Evolutionary conservation across 1,139 yeast genomes (phyloP), one percentile per base, ranked within the genome.

Genomic region (Debaryomyces subglobosus): DNA sequence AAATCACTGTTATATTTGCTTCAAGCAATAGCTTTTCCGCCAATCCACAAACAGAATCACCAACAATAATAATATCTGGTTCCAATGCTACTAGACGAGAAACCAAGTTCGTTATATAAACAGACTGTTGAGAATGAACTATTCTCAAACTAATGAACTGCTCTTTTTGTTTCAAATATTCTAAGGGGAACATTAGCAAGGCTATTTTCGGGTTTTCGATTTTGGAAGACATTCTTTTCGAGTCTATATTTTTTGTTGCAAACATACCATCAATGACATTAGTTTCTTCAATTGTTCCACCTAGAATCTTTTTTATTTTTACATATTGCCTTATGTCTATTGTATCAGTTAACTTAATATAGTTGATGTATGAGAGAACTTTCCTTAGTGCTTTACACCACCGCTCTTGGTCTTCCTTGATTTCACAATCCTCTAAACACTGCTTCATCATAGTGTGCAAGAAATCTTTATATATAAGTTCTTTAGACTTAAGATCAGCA

Each of bases 261-360:
- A 89, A 86, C 5, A 90, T 69, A 1, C 99, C 99, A 60, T 88
- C 85, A 13, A 92, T 66, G 39, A 83, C 79, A 33, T 71, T 69
- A 0, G 96, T 82, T 43, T 86, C 85, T 13, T 73, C 72, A 7
- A 82, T 74, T 1, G 71, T 65, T 0, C 94, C 94, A 0, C 99
- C 99, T 1, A 86, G 77, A 10, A 92, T 82, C 53, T 91, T 79
- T 61, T 94, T 95, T 43, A 94, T 77, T 62, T 95, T 95, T 43
- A 94, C 84, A 64, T 90, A 92, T 55, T 89, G 95, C 34, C 95
- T 79, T 46, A 92, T 84, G 62, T 95, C 97, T 53, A 91, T 77
- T 4, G 88, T 86, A 53, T 88, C 95, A 3, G 91, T 86, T 32
- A 75, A 52, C 45, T 66, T 69, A 13, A 76, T 55, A 5, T 56